Conservation (phyloP, 176 grass and related monocot genomes). For the Eragrostis nindensis region DNA sequence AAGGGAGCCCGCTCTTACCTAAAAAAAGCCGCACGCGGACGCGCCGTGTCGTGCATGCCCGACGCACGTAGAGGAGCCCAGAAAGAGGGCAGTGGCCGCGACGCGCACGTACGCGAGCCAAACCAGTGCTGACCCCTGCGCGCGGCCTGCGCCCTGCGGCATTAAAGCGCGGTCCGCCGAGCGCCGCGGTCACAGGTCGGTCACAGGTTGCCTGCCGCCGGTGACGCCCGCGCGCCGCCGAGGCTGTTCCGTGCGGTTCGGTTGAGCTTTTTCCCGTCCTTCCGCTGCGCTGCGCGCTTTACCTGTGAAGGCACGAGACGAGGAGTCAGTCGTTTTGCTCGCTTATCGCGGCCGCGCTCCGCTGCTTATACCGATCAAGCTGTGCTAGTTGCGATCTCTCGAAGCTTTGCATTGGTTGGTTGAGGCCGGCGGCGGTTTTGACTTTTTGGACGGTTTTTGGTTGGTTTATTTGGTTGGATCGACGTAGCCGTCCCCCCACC, state of each 20-base stretch:
- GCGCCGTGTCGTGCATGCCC: neutral
- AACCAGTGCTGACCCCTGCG: neutral
- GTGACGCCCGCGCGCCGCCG: neutral
- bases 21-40: neutral
- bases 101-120: neutral
- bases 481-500: neutral
- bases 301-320: neutral
- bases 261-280: neutral
- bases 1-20: neutral
- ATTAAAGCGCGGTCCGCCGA: neutral
- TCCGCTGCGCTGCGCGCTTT: neutral
- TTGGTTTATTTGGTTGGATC: too few relatives aligned
- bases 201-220: slow-evolving; percentile 1
- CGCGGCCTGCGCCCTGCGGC: neutral
- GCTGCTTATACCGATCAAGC: neutral
- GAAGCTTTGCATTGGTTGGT: neutral
- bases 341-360: slow-evolving; percentile 7
- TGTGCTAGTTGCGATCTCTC: too few relatives aligned
- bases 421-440: neutral
- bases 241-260: neutral
- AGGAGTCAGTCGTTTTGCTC: neutral
- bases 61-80: neutral
- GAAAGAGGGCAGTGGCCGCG: neutral
- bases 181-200: neutral
- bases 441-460: neutral